Evolutionary conservation across 1,284 basidiomycete species (phyloP).

Genomic region (Ceratobasidium sp.): DNA sequence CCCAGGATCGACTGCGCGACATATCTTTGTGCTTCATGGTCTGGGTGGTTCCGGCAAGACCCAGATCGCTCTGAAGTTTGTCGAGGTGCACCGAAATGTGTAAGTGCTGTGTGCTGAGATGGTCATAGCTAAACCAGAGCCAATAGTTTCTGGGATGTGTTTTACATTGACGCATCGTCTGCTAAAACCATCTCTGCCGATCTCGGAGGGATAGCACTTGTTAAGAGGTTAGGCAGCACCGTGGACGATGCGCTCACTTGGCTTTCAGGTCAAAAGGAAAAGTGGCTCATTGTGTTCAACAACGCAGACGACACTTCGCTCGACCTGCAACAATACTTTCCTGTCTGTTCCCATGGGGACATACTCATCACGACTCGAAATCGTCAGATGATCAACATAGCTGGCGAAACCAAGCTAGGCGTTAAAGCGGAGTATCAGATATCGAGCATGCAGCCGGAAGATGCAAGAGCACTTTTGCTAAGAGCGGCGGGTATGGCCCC

Average conservation of each 20-base stretch:
- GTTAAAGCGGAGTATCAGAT: background rate
- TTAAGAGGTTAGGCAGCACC: background rate
- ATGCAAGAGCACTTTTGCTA: constrained; percentile 7
- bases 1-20: background rate
- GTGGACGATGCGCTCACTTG: constrained; percentile 16
- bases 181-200: background rate
- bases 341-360: constrained; percentile 28
- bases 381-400: background rate
- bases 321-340: constrained; percentile 4
- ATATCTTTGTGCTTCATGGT: constrained; percentile 29
- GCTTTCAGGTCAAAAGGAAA: constrained; percentile 9
- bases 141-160: constrained; percentile 9
- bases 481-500: background rate
- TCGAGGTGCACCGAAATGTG: background rate
- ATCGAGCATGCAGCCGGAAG: background rate
- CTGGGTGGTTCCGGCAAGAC: constrained; percentile 24
- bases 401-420: background rate
- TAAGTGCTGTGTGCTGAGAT: background rate
- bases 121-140: background rate
- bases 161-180: constrained; percentile 34
- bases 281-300: constrained; percentile 23
- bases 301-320: constrained; percentile 18
- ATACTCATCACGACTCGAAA: constrained; percentile 40
- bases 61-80: constrained; percentile 20
- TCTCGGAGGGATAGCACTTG: background rate